Base-by-base conservation (phyloP, 2,329 filamentous ascomycete species). In the Fusarium sp. region DNA sequence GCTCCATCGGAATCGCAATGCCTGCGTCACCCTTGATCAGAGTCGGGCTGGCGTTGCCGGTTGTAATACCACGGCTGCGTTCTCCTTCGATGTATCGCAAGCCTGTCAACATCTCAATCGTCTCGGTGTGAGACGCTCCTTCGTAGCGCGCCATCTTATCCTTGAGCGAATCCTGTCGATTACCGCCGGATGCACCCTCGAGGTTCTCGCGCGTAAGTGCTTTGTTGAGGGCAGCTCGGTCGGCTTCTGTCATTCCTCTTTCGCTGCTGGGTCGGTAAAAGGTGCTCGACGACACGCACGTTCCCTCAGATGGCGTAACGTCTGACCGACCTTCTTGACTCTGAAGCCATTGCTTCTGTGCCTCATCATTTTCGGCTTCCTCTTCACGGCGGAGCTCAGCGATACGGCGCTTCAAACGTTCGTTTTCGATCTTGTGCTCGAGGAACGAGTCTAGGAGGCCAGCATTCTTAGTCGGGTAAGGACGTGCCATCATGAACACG, bases 381-480 rank as follows among this genome's bases (percentile, higher is more conserved):
- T 97, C 94, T 75, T 97, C 94, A 59, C 85, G 84, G 66, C 91
- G 91, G 50, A 97, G 80, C 76, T 96, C 92, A 15, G 89, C 88
- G 60, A 98, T 96, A 38, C 92, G 87, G 68, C 92, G 90, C 70
- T 87, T 88, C 44, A 98, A 77, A 5, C 93, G 86, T 78, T 97
- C 93, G 70, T 97, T 97, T 75, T 97, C 94, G 50, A 97, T 94
- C 76, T 97, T 97, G 78, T 97, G 93, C 74, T 98, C 94, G 25
- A 98, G 81, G 70, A 97, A 97, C 0, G 93, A 96, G 76, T 98
- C 93, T 17, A 97, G 82, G 10, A 97, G 82, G 4, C 85, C 86
- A 1, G 92, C 89, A 71, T 94, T 96, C 77, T 91, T 93, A 27
- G 91, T 96, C 6, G 92, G 93, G 73, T 97, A 97, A 2, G 91